Evolutionary conservation across 2,329 filamentous ascomycete genomes (phyloP).

Genomic region (Pseudogymnoascus sp.): DNA sequence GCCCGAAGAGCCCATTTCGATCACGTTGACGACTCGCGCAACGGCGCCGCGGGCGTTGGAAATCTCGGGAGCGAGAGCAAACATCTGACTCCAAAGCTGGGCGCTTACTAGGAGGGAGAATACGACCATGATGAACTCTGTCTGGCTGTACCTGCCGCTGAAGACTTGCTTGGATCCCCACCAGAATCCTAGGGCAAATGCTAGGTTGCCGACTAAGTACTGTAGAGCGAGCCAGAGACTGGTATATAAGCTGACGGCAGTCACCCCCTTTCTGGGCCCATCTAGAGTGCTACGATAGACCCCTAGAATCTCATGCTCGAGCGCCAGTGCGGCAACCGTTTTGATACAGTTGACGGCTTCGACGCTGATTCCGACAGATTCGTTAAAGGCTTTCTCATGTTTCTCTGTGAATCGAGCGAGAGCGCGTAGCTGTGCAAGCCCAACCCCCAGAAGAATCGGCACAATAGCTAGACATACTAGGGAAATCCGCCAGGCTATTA

Average conservation of each 20-base stretch:
- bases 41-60: constrained; percentile 47
- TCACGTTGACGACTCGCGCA: constrained; percentile 46
- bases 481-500: constrained; percentile 68
- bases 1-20: constrained; percentile 25
- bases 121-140: constrained; percentile 36
- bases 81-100: constrained; percentile 25
- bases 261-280: constrained; percentile 37
- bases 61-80: constrained; percentile 29
- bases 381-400: constrained; percentile 56
- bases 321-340: constrained; percentile 49
- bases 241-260: constrained; percentile 36
- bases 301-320: constrained; percentile 45
- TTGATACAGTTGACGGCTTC: constrained; percentile 52
- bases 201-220: constrained; percentile 45
- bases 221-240: constrained; percentile 42
- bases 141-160: constrained; percentile 38
- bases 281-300: constrained; percentile 38
- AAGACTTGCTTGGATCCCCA: constrained; percentile 51
- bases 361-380: constrained; percentile 53
- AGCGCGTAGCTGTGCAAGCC: constrained; percentile 59
- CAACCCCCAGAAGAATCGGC: constrained; percentile 59
- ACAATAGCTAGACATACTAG: constrained; percentile 61
- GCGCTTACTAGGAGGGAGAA: constrained; percentile 51
- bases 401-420: constrained; percentile 54
- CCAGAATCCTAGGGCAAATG: constrained; percentile 50